Conservation (phyloP, 2,329 filamentous ascomycete genomes). For the Stagonosporopsis chrysanthemi region DNA sequence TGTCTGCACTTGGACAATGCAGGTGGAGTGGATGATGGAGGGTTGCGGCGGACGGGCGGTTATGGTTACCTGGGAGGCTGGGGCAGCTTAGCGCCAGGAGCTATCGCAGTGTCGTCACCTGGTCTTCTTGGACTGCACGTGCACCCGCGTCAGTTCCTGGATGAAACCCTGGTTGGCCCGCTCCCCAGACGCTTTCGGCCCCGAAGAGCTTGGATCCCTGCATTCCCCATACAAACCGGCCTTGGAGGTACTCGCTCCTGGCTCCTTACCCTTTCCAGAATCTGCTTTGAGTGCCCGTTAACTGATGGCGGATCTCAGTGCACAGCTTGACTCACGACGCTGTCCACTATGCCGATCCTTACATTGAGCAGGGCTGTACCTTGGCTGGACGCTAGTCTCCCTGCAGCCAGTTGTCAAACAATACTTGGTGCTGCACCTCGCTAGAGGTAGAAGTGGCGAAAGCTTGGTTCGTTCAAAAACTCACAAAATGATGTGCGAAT, state of each 20-base stretch:
- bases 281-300: neutral
- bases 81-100: conserved; percentile 23
- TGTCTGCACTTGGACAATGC: conserved; percentile 23
- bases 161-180: conserved; percentile 9
- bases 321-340: too few relatives aligned
- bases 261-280: neutral
- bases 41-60: neutral
- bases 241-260: neutral
- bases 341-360: neutral
- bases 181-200: conserved; percentile 16
- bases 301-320: neutral
- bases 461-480: neutral
- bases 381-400: neutral
- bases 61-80: conserved; percentile 22
- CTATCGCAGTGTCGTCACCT: conserved; percentile 11
- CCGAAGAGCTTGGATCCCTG: conserved; percentile 10
- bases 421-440: neutral
- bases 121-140: conserved; percentile 5
- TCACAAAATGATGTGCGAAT: neutral
- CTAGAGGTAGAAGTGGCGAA: neutral
- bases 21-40: conserved; percentile 19
- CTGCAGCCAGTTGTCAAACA: neutral
- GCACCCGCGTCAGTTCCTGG: conserved; percentile 15
- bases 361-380: neutral
- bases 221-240: conserved; percentile 6